Evolutionary conservation across 768 basidiomycete species (phyloP), one percentile per base, ranked within the genome.

Genomic region (Mycena pura): DNA sequence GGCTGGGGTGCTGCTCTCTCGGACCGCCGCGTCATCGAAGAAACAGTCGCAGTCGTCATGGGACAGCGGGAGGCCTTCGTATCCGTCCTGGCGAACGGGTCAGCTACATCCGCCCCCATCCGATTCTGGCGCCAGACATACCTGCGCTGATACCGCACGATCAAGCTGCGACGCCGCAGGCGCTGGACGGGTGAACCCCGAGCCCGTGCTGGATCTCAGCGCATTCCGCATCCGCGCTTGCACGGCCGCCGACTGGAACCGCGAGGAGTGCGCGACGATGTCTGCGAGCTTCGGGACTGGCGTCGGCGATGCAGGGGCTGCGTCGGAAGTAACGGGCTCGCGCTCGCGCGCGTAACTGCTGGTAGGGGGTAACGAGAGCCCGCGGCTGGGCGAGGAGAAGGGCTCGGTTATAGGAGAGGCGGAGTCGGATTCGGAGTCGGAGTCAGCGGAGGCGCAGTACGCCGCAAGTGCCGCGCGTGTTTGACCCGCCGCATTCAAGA

Each of bases 361-460:
- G n/a, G n/a, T n/a, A 56, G 29, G 47, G 60, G 56, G 40, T 36
- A 44, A 14, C n/a, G 27, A n/a, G 46, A 55, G 31, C 50, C 52
- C n/a, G n/a, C n/a, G n/a, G 40, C 39, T 38, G 27, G 25, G 6
- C n/a, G 39, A 8, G 24, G 44, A 53, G 29, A 34, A 50, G 32
- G 31, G 10, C 8, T 34, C 13, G 19, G 60, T n/a, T n/a, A n/a
- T n/a, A n/a, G n/a, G n/a, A n/a, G n/a, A n/a, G n/a, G n/a, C n/a
- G n/a, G n/a, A n/a, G n/a, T n/a, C n/a, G n/a, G n/a, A n/a, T n/a
- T n/a, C n/a, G n/a, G n/a, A n/a, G n/a, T n/a, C 46, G 24, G 53
- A 55, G 27, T 62, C 60, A 25, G 48, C 36, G 25, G 60, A 62
- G 13, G 46, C 31, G 28, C 60, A 62, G 43, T 62, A 62, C 9